Conservation (phyloP, 306 rosid genomes). For the Malus asiatica region DNA sequence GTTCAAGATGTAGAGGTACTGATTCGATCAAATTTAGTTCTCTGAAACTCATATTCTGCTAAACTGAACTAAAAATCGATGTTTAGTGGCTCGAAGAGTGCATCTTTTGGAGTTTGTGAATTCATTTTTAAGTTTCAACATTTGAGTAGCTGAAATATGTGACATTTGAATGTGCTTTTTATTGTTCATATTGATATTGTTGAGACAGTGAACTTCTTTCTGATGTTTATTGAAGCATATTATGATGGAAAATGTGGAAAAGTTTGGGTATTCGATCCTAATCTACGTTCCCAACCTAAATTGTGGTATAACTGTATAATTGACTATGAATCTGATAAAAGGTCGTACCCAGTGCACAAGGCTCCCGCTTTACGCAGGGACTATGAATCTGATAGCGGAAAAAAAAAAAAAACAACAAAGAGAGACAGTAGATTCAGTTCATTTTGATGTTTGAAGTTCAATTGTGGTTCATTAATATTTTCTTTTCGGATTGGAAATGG, state of each 20-base stretch:
- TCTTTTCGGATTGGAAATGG: neutral
- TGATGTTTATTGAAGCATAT: neutral
- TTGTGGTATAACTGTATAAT: neutral
- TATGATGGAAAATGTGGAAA: too few species aligned
- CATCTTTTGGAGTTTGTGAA: neutral
- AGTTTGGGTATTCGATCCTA: neutral
- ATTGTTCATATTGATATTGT: neutral
- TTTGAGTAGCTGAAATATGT: neutral
- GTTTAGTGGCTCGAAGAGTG: neutral
- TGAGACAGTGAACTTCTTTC: neutral
- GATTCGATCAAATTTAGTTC: neutral
- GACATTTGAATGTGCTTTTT: neutral
- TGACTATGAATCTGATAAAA: neutral
- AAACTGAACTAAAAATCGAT: neutral
- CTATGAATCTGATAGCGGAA: neutral
- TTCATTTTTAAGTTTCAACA: neutral
- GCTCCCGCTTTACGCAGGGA: too few species aligned
- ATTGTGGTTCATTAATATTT: neutral
- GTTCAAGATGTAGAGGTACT: constrained; percentile 59
- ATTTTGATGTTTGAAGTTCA: neutral
- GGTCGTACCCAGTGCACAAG: too few species aligned
- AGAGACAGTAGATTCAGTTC: neutral
- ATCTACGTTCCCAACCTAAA: neutral
- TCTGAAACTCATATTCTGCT: neutral
- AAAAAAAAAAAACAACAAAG: too few species aligned